Base-by-base conservation (phyloP, 179 eudicot species). In the Sideroxylon spinosum region DNA sequence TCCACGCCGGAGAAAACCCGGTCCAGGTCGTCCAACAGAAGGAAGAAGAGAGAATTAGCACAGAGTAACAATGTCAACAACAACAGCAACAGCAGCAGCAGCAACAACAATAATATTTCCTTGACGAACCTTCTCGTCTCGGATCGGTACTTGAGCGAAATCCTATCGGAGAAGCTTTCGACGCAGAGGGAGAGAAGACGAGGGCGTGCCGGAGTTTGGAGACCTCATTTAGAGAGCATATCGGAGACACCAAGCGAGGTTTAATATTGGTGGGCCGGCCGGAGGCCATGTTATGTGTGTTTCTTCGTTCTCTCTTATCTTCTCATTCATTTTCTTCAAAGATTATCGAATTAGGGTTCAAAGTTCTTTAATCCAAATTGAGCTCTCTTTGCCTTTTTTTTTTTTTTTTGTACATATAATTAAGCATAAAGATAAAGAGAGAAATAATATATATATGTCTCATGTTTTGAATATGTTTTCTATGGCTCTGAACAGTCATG, bases 221-320 rank as follows among this genome's bases (percentile, higher is more conserved):
- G 93, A 64, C 98, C 98, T 19, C 92, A 88, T 77, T 82, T 95
- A 57, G 93, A 95, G 83, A 93, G 97, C 85, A 95, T 95, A 79
- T 81, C 75, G 19, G 97, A 93, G 83, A 83, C 93, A 9, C 80
- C 85, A 9, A 73, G 72, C 60, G 91, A 87, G 23, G 76, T 83
- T 48, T 86, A 65, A 78, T 48, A 6, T 5, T 5, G 1, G 56
- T 10, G 56, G 56, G 16, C 56, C 16, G 56, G 56, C 16, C 16
- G 11, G 22, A n/a, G 59, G 73, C 69, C 49, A 25, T 67, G 53
- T 49, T 23, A n/a, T 26, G 52, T 4, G 0, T 11, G 48, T 61
- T 62, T 78, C 50, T 56, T 68, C n/a, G 48, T 13, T 22, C 70
- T 59, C n/a, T 17, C 2, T 62, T 10, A 11, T 67, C 25, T 57